Conservation (phyloP, 1,284 basidiomycete genomes). For the Moniliophthora roreri region DNA sequence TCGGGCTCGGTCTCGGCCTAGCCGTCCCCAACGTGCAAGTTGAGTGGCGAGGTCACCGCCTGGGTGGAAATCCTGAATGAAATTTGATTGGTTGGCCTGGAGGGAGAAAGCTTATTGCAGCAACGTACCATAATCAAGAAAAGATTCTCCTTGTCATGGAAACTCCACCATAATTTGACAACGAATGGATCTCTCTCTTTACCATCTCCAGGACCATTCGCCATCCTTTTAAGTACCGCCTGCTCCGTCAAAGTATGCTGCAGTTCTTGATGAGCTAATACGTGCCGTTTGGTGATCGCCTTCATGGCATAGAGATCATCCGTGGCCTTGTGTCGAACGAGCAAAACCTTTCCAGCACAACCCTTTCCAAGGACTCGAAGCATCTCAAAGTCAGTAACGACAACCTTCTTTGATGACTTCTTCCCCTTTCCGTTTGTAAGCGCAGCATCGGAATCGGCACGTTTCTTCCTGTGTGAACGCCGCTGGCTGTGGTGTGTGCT, state of each 20-base stretch:
- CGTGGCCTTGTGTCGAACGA: slow-evolving; percentile 78
- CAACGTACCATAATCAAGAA: slow-evolving; percentile 81
- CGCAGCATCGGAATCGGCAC: slow-evolving; percentile 12
- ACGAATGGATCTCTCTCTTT: slow-evolving; percentile 86
- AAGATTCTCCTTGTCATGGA: slow-evolving; percentile 93
- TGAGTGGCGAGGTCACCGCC: slow-evolving; percentile 97
- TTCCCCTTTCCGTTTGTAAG: slow-evolving; percentile 39
- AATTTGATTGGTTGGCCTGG: slow-evolving; percentile 1
- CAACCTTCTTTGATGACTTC: slow-evolving; percentile 67
- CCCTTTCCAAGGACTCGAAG: slow-evolving; percentile 95
- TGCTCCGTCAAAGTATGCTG: slow-evolving; percentile 96
- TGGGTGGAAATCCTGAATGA: slow-evolving; percentile 83
- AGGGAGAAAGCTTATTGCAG: slow-evolving; percentile 23
- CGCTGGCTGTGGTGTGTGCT: slow-evolving; percentile 37
- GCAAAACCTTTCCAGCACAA: slow-evolving; percentile 91
- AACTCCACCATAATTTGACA: slow-evolving; percentile 93
- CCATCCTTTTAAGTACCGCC: slow-evolving; percentile 89
- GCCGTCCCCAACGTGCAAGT: slow-evolving; percentile 89
- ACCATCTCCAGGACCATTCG: slow-evolving; percentile 45
- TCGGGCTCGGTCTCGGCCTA: slow-evolving; percentile 89
- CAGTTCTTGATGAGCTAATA: slow-evolving; percentile 92
- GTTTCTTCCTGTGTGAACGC: slow-evolving; percentile 7
- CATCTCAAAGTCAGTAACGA: slow-evolving; percentile 93
- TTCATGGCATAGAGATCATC: slow-evolving; percentile 87
- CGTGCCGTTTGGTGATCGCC: slow-evolving; percentile 95